Conservation (phyloP, 345 rosid genomes). For the Aethionema arabicum region DNA sequence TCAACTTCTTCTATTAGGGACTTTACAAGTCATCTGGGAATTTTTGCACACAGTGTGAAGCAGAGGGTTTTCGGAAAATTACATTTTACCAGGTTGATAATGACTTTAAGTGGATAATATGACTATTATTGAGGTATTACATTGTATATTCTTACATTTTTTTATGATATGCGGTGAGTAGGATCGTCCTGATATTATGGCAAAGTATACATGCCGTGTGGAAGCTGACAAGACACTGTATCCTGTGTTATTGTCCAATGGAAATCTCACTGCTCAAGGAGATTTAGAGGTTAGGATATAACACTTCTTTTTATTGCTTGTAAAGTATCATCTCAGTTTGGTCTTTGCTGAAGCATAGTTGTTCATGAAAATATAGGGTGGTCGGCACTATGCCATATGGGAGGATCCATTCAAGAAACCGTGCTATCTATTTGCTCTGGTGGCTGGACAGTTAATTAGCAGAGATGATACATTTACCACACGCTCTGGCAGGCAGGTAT, state of each 20-base stretch:
- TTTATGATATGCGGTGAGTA: slow-evolving; percentile 36
- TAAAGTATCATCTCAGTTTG: slow-evolving; percentile 10
- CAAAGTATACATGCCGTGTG: slow-evolving; percentile 83
- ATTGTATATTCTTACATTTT: slow-evolving; percentile 25
- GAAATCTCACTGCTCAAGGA: slow-evolving; percentile 85
- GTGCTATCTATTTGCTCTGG: slow-evolving; percentile 90
- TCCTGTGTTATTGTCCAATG: slow-evolving; percentile 90
- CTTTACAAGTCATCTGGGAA: slow-evolving; percentile 93
- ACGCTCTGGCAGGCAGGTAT: slow-evolving; percentile 76
- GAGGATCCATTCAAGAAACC: slow-evolving; percentile 99
- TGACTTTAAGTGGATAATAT: slow-evolving; percentile 14
- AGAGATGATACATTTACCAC: slow-evolving; percentile 84
- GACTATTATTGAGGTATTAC: slow-evolving; percentile 12
- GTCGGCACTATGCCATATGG: slow-evolving; percentile 88
- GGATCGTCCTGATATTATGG: slow-evolving; percentile 99
- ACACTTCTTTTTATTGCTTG: slow-evolving; percentile 12
- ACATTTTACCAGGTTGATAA: slow-evolving; percentile 81
- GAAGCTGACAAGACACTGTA: slow-evolving; percentile 88
- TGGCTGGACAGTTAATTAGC: slow-evolving; percentile 88
- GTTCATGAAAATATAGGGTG: slow-evolving; percentile 55
- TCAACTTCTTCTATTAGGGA: slow-evolving; percentile 48
- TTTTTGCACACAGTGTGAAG: slow-evolving; percentile 99
- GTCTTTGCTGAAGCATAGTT: slow-evolving; percentile 24
- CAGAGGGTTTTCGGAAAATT: slow-evolving; percentile 94
- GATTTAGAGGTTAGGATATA: slow-evolving; percentile 59